These are phyloP conservation scores for Phylloporus sp. DNA, from an alignment of 768 basidiomycete species.

Conservation along the genomic window DNA sequence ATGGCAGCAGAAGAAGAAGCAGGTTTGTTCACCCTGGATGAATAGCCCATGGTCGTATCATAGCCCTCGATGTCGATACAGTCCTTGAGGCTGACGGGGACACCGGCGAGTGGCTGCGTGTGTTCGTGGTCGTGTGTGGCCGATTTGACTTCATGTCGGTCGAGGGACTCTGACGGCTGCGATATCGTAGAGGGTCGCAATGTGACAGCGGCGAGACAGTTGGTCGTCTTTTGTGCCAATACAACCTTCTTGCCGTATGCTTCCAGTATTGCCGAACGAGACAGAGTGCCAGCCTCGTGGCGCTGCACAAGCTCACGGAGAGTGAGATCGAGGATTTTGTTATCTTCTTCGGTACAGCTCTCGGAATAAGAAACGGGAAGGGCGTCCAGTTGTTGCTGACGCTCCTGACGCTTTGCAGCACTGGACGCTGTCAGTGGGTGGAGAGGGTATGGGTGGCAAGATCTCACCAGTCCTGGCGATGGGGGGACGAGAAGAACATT, in stretches of 20 bases:
- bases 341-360: conserved; percentile 33
- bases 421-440: conserved; percentile 15
- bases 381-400: conserved; percentile 25
- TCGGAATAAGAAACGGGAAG: conserved; percentile 29
- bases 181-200: conserved; percentile 29
- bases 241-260: conserved; percentile 42
- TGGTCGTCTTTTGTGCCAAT: conserved; percentile 40
- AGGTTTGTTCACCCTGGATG: conserved; percentile 34
- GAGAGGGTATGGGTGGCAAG: neutral
- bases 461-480: conserved; percentile 30
- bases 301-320: conserved; percentile 35
- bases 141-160: conserved; percentile 4
- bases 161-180: conserved; percentile 7
- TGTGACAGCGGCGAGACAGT: conserved; percentile 48
- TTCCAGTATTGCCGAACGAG: conserved; percentile 31
- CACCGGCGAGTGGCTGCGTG: conserved; percentile 37
- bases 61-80: conserved; percentile 42
- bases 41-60: conserved; percentile 45
- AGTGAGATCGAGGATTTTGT: conserved; percentile 34
- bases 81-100: conserved; percentile 51
- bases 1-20: conserved; percentile 35
- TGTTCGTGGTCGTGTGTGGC: neutral
- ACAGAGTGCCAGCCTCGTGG: conserved; percentile 26
- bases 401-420: conserved; percentile 33
- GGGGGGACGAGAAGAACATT: conserved; percentile 26